Conservation (phyloP, 2,329 filamentous ascomycete species). For the Paracamarosporium sp. region DNA sequence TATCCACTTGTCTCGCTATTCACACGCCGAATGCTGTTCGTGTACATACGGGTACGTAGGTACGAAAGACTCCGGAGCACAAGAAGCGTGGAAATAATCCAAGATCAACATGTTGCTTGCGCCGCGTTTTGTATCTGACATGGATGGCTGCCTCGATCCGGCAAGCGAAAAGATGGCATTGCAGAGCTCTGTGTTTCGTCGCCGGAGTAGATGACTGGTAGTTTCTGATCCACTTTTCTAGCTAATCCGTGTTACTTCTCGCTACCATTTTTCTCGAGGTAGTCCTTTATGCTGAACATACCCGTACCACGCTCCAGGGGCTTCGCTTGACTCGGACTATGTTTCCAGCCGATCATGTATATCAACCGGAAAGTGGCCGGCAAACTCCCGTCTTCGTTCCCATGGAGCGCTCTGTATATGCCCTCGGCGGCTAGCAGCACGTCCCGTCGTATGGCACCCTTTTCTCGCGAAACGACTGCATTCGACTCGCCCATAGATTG, state of each 20-base stretch:
- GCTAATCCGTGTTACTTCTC: constrained; percentile 7
- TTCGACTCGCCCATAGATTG: constrained; percentile 97
- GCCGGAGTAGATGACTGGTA: too few species aligned
- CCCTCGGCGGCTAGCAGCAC: constrained; percentile 86
- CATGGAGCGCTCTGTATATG: constrained; percentile 88
- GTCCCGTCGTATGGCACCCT: constrained; percentile 76
- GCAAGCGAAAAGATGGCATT: too few species aligned
- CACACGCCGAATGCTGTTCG: too few species aligned
- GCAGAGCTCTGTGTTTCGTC: too few species aligned
- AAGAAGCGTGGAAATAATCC: too few species aligned
- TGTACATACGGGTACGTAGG: too few species aligned
- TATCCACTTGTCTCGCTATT: too few species aligned
- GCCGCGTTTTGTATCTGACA: too few species aligned
- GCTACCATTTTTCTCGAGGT: constrained; percentile 58
- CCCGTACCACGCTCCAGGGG: constrained; percentile 85
- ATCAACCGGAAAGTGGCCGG: constrained; percentile 95
- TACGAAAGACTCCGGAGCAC: too few species aligned
- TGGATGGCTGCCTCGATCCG: too few species aligned
- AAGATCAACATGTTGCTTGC: too few species aligned
- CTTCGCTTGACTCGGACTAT: constrained; percentile 77
- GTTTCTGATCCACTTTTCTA: too few species aligned
- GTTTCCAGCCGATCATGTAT: constrained; percentile 99
- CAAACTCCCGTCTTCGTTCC: constrained; percentile 67
- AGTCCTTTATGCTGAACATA: constrained; percentile 85
- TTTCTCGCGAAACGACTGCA: constrained; percentile 83